Evolutionary conservation across 2,329 filamentous ascomycete species (phyloP), one percentile per base, ranked within the genome.

Genomic region (Penicillium sp.): DNA sequence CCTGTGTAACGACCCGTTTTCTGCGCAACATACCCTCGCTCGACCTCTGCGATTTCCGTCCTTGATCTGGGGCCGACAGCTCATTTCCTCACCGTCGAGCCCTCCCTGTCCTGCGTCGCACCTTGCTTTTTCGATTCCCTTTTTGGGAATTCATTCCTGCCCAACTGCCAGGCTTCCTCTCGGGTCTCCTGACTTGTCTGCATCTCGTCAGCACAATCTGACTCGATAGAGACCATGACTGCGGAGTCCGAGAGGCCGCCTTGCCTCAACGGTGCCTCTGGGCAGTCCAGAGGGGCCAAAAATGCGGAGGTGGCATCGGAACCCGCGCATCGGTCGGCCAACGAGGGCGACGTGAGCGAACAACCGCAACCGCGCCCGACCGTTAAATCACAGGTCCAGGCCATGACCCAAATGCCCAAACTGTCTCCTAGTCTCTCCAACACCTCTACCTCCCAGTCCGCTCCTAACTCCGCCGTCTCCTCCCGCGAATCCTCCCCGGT

Each of bases 401-500:
- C 63, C 51, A 58, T 66, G 46, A 68, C 69, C 34, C 66, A 69
- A 56, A 49, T 70, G 47, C 69, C 69, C 49, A 70, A 65, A 54
- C 53, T 69, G 47, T 55, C 64, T 37, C 62, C 66, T 49, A 54
- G 59, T 55, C 43, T 57, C 48, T 55, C 61, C 52, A 61, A 56
- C 41, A 51, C 68, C 30, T 66, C 68, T 24, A 53, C 61, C 36
- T 66, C 72, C 24, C 54, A 69, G 5, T 78, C 77, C 7, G 66
- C 73, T 17, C 66, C 73, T 37, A 75, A 71, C 59, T 79, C 78
- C n/a, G 71, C 73, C 45, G 65, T 69, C 51, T 74, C 76, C 41
- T 81, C 78, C 27, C 74, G 78, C 55, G 78, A 81, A 62, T 65
- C 76, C 21, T 81, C 78, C 18, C 78, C 78, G 17, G 63, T 68